A percentile compares a stretch with the other conserved stretches of the same genome.
phyloP scores from a whole-genome alignment of 345 rosid genomes.

The Excoecaria cochinchinensis region DNA sequence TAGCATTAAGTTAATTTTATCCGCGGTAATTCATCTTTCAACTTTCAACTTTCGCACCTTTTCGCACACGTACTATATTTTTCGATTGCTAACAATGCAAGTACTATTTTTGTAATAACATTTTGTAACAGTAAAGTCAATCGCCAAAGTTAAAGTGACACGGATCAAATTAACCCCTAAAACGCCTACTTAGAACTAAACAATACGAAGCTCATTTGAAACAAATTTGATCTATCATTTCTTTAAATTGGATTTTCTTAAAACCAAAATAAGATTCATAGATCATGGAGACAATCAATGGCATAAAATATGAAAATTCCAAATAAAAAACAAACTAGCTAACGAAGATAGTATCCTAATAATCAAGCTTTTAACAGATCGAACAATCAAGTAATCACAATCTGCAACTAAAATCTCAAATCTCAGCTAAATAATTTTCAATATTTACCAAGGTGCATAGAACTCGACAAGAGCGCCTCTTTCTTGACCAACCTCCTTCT shows the following conservation, averaged over 20 bases:
- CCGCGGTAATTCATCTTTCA: too few relatives aligned
- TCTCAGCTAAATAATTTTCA: not conserved
- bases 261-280: not conserved
- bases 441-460: constrained; percentile 91
- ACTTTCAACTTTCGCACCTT: too few relatives aligned
- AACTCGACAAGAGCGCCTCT: constrained; percentile 94
- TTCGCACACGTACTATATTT: too few relatives aligned
- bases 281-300: not conserved
- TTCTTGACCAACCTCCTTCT: constrained; percentile 89
- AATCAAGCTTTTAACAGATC: constrained; percentile 24
- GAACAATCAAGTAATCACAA: constrained; percentile 19
- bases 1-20: too few relatives aligned
- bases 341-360: not conserved
- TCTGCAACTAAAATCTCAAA: not conserved
- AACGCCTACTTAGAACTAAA: not conserved
- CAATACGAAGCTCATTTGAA: not conserved
- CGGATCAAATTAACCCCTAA: too few relatives aligned
- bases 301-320: too few relatives aligned
- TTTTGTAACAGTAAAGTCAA: too few relatives aligned
- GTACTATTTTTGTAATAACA: too few relatives aligned
- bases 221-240: not conserved
- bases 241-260: not conserved
- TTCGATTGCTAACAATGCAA: too few relatives aligned
- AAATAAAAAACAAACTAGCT: not conserved
- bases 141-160: too few relatives aligned